A percentile compares a stretch with the other conserved stretches of the same genome.
Conservation (phyloP, 352 stramenopile species). For the Globisporangium camurandrum region DNA sequence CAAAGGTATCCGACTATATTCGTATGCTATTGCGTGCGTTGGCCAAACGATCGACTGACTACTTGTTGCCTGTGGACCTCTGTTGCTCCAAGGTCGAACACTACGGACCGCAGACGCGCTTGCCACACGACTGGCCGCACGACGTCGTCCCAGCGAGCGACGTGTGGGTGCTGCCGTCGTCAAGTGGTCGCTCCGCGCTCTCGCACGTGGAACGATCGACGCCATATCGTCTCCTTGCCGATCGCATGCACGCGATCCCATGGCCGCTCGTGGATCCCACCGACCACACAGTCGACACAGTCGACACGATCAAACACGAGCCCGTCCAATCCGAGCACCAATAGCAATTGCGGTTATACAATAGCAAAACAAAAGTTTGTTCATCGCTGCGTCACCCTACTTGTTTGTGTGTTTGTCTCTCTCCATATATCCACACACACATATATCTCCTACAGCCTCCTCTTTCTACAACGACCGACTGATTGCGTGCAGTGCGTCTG, state of each 20-base stretch:
- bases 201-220: conserved; percentile 56
- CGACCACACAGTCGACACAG: background rate
- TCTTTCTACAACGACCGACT: no score
- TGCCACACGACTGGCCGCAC: conserved; percentile 64
- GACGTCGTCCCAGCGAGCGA: conserved; percentile 52
- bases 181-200: conserved; percentile 77
- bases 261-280: conserved; percentile 20
- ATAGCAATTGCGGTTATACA: no score
- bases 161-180: conserved; percentile 80
- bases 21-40: no score
- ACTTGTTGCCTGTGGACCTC: background rate
- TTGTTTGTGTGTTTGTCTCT: background rate
- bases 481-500: conserved; percentile 12
- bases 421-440: no score
- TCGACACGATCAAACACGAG: background rate
- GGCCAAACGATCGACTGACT: no score
- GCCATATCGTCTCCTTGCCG: conserved; percentile 66
- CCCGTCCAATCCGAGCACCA: background rate
- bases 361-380: background rate
- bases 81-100: conserved; percentile 26
- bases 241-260: conserved; percentile 44
- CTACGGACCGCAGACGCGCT: conserved; percentile 42
- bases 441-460: no score
- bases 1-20: no score
- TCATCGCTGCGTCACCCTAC: background rate